Conservation (phyloP, 768 basidiomycete genomes). For the Suillus lakei region DNA sequence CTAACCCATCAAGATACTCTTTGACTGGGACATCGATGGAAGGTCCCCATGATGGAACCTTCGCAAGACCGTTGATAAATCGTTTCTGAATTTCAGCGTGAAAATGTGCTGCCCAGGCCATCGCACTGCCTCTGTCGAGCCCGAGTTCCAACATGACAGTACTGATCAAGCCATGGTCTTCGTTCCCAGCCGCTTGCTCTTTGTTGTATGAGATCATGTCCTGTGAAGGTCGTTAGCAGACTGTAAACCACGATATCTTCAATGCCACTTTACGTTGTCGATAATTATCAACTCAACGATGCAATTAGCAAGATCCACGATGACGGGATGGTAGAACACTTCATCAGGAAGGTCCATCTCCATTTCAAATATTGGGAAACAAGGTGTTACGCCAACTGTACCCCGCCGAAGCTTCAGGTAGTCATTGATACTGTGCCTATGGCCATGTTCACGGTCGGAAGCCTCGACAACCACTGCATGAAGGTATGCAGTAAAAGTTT, state of each 20-base stretch:
- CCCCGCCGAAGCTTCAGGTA: constrained; percentile 39
- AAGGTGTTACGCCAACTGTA: constrained; percentile 35
- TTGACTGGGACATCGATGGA: constrained; percentile 29
- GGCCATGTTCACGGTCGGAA: constrained; percentile 15
- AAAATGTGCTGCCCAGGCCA: constrained; percentile 27
- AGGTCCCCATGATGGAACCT: constrained; percentile 33
- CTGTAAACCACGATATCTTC: not conserved
- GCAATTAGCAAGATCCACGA: constrained; percentile 13
- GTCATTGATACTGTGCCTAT: constrained; percentile 30
- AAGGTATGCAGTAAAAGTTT: constrained; percentile 9
- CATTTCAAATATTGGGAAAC: constrained; percentile 34
- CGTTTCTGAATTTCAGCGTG: constrained; percentile 16
- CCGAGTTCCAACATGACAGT: constrained; percentile 35
- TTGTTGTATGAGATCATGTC: constrained; percentile 42
- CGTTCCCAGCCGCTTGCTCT: constrained; percentile 39
- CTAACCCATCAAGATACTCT: constrained; percentile 30
- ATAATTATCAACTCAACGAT: constrained; percentile 26
- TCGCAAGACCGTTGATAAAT: constrained; percentile 26
- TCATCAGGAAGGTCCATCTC: constrained; percentile 38
- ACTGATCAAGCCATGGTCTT: constrained; percentile 37
- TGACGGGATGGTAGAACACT: constrained; percentile 30
- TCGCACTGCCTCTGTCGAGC: constrained; percentile 30
- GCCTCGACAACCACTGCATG: constrained; percentile 9
- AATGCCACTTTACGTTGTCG: constrained; percentile 24
- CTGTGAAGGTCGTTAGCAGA: constrained; percentile 18